Evolutionary conservation across 2,329 filamentous ascomycete genomes (phyloP), one percentile per base, ranked within the genome.

Genomic region (Penicillium paneum): DNA sequence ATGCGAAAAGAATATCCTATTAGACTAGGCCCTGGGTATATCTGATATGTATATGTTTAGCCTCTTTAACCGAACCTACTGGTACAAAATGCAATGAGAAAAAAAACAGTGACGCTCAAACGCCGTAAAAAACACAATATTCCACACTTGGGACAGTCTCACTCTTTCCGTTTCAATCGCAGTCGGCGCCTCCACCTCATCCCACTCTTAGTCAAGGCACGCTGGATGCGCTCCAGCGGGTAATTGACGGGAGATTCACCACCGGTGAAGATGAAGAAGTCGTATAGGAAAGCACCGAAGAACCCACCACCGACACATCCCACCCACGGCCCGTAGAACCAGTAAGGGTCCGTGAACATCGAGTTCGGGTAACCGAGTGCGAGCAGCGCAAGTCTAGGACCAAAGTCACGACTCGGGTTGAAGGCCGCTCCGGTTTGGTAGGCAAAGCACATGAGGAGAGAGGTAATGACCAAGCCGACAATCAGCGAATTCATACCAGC

Each of bases 171-270:
- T 24, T 46, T 29, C 40, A 45, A 31, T 26, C 77, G 63, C 31
- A 71, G 49, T 13, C 66, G 61, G 2, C 56, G 55, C 48, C 46
- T 60, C 69, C 69, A 72, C 58, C 67, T 70, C 56, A 59, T 61
- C 11, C 60, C 50, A 47, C 64, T 83, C 71, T 84, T 84, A 62
- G 58, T 60, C 34, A 73, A 62, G 2, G 73, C 71, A 31, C 75
- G 67, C 61, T 72, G 67, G 8, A 73, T 76, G 43, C 74, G 67
- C 56, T 70, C 71, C 26, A 77, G 74, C 3, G 76, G 76, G 67
- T 82, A 78, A 66, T 78, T 82, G 52, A 80, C 77, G 13, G 79
- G 79, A 40, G 73, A 76, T 61, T 81, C 79, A 0, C 78, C 78
- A 5, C 77, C 76, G 0, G 76, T 77, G 60, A 81, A 81, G 58